Conservation (phyloP, 495 filamentous ascomycete genomes). For the Aspergillus ostianus region DNA sequence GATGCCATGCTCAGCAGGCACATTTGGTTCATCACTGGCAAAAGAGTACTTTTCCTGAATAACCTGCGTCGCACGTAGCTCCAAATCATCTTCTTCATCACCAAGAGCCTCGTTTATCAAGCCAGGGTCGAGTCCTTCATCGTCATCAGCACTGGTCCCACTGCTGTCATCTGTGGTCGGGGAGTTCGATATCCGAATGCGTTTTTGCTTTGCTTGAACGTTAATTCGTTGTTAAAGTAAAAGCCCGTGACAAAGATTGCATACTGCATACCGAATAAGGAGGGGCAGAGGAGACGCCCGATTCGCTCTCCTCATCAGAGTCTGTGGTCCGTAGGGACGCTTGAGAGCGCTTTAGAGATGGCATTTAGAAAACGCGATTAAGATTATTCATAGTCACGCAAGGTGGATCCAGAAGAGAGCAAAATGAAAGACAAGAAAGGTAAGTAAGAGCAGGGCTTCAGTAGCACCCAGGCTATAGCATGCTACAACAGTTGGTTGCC, state of each 20-base stretch:
- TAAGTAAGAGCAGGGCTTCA: not conserved
- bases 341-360: constrained; percentile 49
- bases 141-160: constrained; percentile 25
- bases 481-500: not conserved
- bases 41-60: constrained; percentile 58
- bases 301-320: constrained; percentile 47
- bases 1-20: constrained; percentile 77
- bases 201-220: constrained; percentile 33
- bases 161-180: constrained; percentile 23
- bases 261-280: constrained; percentile 28
- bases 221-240: constrained; percentile 16
- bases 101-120: constrained; percentile 38
- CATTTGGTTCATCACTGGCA: constrained; percentile 59
- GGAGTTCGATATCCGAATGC: constrained; percentile 32
- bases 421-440: constrained; percentile 1
- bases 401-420: constrained; percentile 17
- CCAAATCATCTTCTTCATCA: constrained; percentile 50
- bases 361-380: constrained; percentile 29
- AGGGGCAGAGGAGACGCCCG: constrained; percentile 40
- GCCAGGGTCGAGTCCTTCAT: constrained; percentile 20
- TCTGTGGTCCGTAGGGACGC: constrained; percentile 42
- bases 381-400: constrained; percentile 1
- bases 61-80: constrained; percentile 69
- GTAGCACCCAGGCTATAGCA: not conserved
- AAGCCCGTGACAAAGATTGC: not conserved